Evolutionary conservation across 257 asterid species (phyloP), one percentile per base, ranked within the genome.

Genomic region (Gentiana dahurica): DNA sequence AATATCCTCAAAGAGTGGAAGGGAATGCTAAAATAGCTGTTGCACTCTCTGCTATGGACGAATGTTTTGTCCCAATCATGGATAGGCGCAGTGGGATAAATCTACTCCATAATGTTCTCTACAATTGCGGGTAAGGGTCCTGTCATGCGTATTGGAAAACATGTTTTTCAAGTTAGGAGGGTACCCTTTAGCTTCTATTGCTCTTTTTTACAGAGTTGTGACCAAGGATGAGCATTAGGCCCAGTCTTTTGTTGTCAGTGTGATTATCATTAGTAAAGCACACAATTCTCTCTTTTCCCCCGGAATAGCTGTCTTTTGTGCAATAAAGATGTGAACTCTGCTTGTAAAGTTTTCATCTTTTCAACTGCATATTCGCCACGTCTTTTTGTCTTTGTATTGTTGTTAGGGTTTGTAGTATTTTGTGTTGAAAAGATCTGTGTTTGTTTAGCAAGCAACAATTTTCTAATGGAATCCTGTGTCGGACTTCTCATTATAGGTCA

Each of bases 1-100:
- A 73, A 38, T 85, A 77, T 68, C 70, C 92, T 61, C 81, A 74
- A 73, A 76, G 87, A 65, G 99, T 85, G 68, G 99, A 92, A 76
- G 73, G 97, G 85, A 92, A 88, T 73, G 82, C 99, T 36, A 92
- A 92, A 78, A 80, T 92, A 63, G 99, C 95, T 64, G 94, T 92
- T 63, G 94, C 97, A 10, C 69, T 79, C 57, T 76, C 91, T 53
- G 85, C 86, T n/a, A 80, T 92, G 89, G 86, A 92, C 64, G 99
- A 92, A 70, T 92, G 99, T 73, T 85, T 92, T 77, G 62, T 87
- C 79, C 99, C 99, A 48, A 83, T 85, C 46, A 59, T 78, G 69
- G 99, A 92, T 74, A 70, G 97, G 70, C 78, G 89, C 76, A 85
- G 95, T 74, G 94, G 87, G 73, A 82, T 92, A 51, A 88, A 81